A percentile compares a stretch with the other conserved stretches of the same genome.
These are phyloP conservation scores for Xerocomellus chrysenteron DNA, from an alignment of 768 basidiomycete genomes.

Conservation along the genomic window DNA sequence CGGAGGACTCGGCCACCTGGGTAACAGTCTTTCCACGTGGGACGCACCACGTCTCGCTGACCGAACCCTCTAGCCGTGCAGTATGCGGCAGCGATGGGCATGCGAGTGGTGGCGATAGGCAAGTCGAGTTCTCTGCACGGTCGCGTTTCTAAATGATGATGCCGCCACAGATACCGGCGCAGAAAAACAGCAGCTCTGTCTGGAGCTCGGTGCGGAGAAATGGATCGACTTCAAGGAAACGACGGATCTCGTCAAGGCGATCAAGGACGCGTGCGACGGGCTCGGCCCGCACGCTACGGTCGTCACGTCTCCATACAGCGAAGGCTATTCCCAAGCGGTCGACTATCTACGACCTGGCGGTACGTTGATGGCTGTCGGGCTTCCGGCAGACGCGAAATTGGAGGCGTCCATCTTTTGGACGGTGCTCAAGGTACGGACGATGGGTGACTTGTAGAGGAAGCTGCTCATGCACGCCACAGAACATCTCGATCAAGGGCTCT, in stretches of 20 bases:
- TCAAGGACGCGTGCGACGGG: conserved; percentile 63
- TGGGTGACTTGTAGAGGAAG: neutral
- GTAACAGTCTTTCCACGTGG: conserved; percentile 25
- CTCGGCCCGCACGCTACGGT: conserved; percentile 70
- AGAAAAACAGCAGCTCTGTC: conserved; percentile 64
- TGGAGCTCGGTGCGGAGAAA: conserved; percentile 65
- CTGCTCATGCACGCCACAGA: conserved; percentile 18
- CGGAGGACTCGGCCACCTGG: conserved; percentile 82
- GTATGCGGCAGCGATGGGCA: conserved; percentile 75
- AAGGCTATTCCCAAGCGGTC: conserved; percentile 54
- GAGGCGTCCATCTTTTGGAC: conserved; percentile 70
- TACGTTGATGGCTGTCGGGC: conserved; percentile 74
- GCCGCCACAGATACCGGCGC: conserved; percentile 58
- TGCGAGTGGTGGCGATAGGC: conserved; percentile 77
- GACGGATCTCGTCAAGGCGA: conserved; percentile 62
- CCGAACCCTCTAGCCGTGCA: conserved; percentile 54
- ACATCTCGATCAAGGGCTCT: conserved; percentile 31
- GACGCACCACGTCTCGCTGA: neutral
- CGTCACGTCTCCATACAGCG: conserved; percentile 51
- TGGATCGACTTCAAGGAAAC: conserved; percentile 78
- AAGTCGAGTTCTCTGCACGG: neutral
- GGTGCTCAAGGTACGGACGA: conserved; percentile 50
- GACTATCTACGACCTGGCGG: conserved; percentile 77
- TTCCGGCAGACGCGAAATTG: conserved; percentile 61
- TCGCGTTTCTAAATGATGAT: neutral